phyloP scores from a whole-genome alignment of 257 asterid species.

The Petunia axillaris region DNA sequence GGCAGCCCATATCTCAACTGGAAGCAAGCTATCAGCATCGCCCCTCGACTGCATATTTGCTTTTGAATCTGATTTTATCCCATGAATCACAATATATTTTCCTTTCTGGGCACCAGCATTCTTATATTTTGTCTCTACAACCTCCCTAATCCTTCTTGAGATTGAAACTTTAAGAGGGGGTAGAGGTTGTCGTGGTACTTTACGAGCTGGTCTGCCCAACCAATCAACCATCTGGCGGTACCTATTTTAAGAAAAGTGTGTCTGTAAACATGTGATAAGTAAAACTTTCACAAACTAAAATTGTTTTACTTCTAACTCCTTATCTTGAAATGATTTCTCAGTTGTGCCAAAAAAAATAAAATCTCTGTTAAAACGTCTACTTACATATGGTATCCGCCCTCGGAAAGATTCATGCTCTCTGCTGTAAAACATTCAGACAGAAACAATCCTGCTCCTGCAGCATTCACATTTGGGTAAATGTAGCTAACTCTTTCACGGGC shows the following conservation, averaged over 20 bases:
- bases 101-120: constrained; percentile 73
- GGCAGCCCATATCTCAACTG: constrained; percentile 77
- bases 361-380: constrained; percentile 17
- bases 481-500: constrained; percentile 84
- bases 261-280: neutral
- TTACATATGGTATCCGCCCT: constrained; percentile 80
- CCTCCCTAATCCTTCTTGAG: constrained; percentile 75
- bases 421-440: constrained; percentile 70
- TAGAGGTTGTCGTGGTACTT: constrained; percentile 65
- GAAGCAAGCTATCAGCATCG: constrained; percentile 86
- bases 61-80: constrained; percentile 85
- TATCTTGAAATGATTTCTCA: neutral
- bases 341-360: neutral
- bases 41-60: constrained; percentile 93
- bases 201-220: constrained; percentile 73
- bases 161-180: constrained; percentile 71
- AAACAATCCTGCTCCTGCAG: constrained; percentile 83
- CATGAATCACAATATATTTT: constrained; percentile 80
- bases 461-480: constrained; percentile 77
- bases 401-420: constrained; percentile 58
- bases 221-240: constrained; percentile 76
- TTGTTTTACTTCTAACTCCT: neutral
- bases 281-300: neutral
- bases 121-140: constrained; percentile 73
- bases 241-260: constrained; percentile 41